phyloP scores from a whole-genome alignment of 2,329 filamentous ascomycete species.

The Parascedosporium putredinis region DNA sequence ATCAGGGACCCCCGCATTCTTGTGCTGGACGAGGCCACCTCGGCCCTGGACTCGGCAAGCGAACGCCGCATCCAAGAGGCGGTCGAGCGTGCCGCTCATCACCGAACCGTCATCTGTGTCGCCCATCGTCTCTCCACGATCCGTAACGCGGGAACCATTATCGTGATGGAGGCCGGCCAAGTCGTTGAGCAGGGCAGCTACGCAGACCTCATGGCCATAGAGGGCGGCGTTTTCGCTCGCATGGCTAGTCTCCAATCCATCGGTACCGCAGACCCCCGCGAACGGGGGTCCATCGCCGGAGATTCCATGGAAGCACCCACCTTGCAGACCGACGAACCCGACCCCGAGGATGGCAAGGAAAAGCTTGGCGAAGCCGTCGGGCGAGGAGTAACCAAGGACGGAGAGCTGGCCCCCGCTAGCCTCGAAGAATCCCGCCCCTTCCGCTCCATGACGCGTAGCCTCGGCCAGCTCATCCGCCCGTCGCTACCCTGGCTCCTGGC shows the following conservation, averaged over 20 bases:
- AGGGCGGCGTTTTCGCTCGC: slow-evolving; percentile 35
- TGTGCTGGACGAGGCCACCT: not conserved
- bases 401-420: slow-evolving; percentile 7
- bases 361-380: not conserved
- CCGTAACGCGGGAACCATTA: slow-evolving; percentile 47
- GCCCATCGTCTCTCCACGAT: slow-evolving; percentile 47
- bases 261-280: slow-evolving; percentile 14
- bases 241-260: slow-evolving; percentile 37
- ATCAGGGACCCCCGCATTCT: not conserved
- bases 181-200: slow-evolving; percentile 41
- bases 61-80: not conserved
- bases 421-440: slow-evolving; percentile 13
- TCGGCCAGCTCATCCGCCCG: slow-evolving; percentile 15
- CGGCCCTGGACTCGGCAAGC: not conserved
- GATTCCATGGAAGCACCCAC: slow-evolving; percentile 14
- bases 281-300: slow-evolving; percentile 19
- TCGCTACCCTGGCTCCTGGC: slow-evolving; percentile 30
- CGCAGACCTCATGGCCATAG: slow-evolving; percentile 34
- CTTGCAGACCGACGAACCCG: slow-evolving; percentile 9
- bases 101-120: slow-evolving; percentile 52
- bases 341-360: slow-evolving; percentile 6
- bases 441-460: slow-evolving; percentile 12
- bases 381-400: not conserved
- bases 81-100: not conserved
- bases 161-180: slow-evolving; percentile 47